phyloP scores from a whole-genome alignment of 257 asterid species.

The Paulownia fortunei region DNA sequence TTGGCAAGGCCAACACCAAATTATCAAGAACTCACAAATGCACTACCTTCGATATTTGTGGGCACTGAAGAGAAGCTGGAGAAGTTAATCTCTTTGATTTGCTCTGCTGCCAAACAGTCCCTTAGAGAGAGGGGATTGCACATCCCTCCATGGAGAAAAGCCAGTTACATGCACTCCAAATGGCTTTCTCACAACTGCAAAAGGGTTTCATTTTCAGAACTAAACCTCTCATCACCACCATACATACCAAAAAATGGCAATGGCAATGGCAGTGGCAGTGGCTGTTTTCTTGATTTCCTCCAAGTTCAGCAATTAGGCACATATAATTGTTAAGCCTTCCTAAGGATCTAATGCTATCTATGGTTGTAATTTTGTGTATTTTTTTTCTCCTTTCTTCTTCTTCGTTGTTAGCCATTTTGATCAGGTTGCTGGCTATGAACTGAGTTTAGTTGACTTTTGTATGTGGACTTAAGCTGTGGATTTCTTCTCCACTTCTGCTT shows the following conservation, averaged over 20 bases:
- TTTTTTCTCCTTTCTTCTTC: not conserved
- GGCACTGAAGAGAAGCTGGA: conserved; percentile 58
- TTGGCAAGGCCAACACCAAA: conserved; percentile 57
- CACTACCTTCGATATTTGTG: conserved; percentile 61
- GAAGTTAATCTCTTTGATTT: conserved; percentile 49
- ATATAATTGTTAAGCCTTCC: not conserved
- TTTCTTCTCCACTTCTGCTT: not conserved
- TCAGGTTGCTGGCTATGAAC: not conserved
- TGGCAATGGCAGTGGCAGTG: not conserved
- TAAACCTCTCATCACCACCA: not conserved
- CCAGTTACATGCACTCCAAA: conserved; percentile 57
- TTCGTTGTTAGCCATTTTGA: not conserved
- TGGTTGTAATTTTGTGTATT: not conserved
- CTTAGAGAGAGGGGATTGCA: conserved; percentile 56
- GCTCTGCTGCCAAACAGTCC: conserved; percentile 67
- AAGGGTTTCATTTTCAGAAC: conserved; percentile 34
- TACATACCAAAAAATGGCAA: not conserved
- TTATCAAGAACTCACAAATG: conserved; percentile 52
- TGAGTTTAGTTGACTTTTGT: conserved; percentile 22
- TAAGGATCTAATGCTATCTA: too few relatives aligned
- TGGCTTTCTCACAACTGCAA: conserved; percentile 63
- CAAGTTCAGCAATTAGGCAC: conserved; percentile 16
- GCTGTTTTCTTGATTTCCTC: conserved; percentile 27
- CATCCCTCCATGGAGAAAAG: conserved; percentile 75
- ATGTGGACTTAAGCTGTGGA: not conserved